Evolutionary conservation across 2,329 filamentous ascomycete genomes (phyloP), one percentile per base, ranked within the genome.

Genomic region (Pseudocercospora crystallina): DNA sequence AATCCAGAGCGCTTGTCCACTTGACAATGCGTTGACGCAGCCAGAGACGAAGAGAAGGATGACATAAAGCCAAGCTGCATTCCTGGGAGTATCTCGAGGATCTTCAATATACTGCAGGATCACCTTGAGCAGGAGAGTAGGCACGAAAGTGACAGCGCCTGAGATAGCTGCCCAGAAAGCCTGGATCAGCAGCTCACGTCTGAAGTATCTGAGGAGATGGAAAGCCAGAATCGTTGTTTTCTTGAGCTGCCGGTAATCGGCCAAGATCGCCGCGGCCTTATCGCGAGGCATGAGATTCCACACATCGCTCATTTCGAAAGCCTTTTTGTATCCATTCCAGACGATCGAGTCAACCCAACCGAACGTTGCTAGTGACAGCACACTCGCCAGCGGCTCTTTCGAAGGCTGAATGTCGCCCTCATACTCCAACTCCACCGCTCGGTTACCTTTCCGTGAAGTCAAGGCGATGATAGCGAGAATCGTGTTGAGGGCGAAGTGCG

Each of bases 51-150:
- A 92, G 7, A 99, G 81, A 2, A 96, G 78, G 40, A 95, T 90
- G 40, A 97, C 94, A 63, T 92, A 96, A 43, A 99, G 83, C 94
- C 94, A 99, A 15, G 95, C 85, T 13, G 96, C 90, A 67, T 94
- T 97, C 43, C 80, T 73, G 0, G 94, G 91, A 0, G 86, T 86
- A 3, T 78, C 75, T 1, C 82, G 78, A 1, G 91, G 90, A 48
- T 87, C 77, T 72, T 99, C 90, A n/a, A 97, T 87, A 65, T 95
- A 96, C 69, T 96, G 85, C 26, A 99, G 77, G 54, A 99, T 97
- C 12, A 87, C 87, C 67, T 91, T 92, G 35, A 99, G 80, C 14
- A 99, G 80, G 41, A 99, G 76, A 2, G 94, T 99, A 1, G 94
- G 94, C 11, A 89, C 84, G 72, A 97, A 99, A 2, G 89, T 91